Evolutionary conservation across 208 protist genomes (phyloP).

Genomic region (Acanthamoeba pearcei): DNA sequence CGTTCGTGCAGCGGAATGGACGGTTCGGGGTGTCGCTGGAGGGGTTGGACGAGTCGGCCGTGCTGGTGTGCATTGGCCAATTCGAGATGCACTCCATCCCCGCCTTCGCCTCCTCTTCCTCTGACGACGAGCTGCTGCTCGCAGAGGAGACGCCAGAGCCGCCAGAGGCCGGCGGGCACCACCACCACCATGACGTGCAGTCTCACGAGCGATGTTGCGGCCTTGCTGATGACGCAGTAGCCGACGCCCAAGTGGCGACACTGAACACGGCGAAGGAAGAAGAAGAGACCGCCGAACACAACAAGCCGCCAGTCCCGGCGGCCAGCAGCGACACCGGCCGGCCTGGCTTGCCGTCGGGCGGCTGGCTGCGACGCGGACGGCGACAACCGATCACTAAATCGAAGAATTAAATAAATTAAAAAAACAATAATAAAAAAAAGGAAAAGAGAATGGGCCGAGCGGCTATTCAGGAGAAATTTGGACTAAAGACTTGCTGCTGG

Average conservation of each 20-base stretch:
- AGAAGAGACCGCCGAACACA: not conserved
- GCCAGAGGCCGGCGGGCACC: not conserved
- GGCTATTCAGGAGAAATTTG: not conserved
- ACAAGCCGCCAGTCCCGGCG: not conserved
- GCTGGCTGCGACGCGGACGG: not conserved
- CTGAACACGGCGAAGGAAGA: not conserved
- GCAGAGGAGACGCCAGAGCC: not conserved
- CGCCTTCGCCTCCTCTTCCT: not conserved
- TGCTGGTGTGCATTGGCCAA: constrained; percentile 29
- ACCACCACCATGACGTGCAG: not conserved
- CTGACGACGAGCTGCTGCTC: not conserved
- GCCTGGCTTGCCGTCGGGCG: not conserved
- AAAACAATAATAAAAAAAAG: not conserved
- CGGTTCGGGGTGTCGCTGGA: constrained; percentile 36
- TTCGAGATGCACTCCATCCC: constrained; percentile 19
- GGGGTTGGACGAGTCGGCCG: constrained; percentile 12
- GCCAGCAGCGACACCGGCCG: not conserved
- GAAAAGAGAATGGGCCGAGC: not conserved
- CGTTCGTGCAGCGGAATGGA: not conserved
- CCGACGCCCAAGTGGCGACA: not conserved
- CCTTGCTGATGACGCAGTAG: not conserved
- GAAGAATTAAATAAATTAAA: not conserved
- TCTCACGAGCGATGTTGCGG: constrained; percentile 29
- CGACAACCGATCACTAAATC: not conserved
- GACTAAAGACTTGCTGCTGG: not conserved